Base-by-base conservation (phyloP, 2,329 filamentous ascomycete genomes). In the Monilinia laxa region DNA sequence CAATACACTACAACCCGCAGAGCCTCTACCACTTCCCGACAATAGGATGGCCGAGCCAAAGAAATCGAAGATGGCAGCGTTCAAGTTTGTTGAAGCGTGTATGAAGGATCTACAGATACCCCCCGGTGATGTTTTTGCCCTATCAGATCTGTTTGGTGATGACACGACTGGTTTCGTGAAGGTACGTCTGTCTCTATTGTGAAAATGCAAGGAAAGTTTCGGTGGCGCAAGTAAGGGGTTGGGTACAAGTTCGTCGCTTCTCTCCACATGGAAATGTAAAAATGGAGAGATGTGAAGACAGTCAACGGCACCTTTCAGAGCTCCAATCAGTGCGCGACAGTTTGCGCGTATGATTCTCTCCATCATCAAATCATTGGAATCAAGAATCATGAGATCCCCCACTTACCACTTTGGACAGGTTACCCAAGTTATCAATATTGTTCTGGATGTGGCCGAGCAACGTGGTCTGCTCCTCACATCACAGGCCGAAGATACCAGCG, bases 131-230 rank as follows among this genome's bases (percentile, higher is more conserved):
- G 93, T 92, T 75, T 98, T 98, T 78, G 90, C 96, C 73, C 90
- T 99, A 73, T 91, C 87, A 67, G 94, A 99, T 79, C 81, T 98
- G 56, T 93, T 95, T 78, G 92, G 92, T 64, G 92, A 93, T 73
- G 96, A 97, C 78, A 99, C 95, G 1, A 97, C 92, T 55, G 95
- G 95, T 3, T 98, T 99, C 77, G 93, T 97, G 72, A 98, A 98
- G 85, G 91, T 92, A 76, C 49, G 74, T 73, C 53, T 47, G 42
- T 31, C 7, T 57, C 52, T 64, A 47, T 20, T 64, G 62, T 38
- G 45, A 20, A 42, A 47, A 12, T 35, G 25, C 45, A 20, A 54
- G 60, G 12, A 18, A 38, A 38, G 31, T 28, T 56, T 31, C 28
- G 38, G 18, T 38, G 28, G 18, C 31, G 23, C n/a, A 20, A 51